Evolutionary conservation across 2,329 filamentous ascomycete genomes (phyloP).

Genomic region (Aschersonia sp.): DNA sequence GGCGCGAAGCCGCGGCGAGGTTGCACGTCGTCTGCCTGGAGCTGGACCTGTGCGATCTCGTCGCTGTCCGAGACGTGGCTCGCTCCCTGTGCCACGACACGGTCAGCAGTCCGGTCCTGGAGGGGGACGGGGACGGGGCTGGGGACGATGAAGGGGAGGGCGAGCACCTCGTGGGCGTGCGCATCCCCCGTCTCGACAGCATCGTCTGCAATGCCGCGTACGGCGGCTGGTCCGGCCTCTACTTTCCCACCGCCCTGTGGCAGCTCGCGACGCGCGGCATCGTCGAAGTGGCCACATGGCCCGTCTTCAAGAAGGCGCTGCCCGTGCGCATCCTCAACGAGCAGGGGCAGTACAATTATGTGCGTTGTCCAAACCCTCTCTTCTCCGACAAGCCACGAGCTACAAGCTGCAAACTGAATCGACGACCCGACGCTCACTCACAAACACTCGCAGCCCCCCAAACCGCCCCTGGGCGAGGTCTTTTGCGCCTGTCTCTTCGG

Average conservation of each 20-base stretch:
- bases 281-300: conserved; percentile 58
- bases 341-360: conserved; percentile 19
- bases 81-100: conserved; percentile 27
- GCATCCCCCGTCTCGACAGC: conserved; percentile 59
- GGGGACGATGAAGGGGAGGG: conserved; percentile 5
- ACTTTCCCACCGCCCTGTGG: conserved; percentile 47
- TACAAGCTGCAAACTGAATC: not conserved
- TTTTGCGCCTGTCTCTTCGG: conserved; percentile 93
- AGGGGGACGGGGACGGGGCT: too few relatives aligned
- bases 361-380: conserved; percentile 7
- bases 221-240: conserved; percentile 69
- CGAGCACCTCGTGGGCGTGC: conserved; percentile 26
- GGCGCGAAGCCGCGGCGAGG: conserved; percentile 28
- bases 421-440: not conserved
- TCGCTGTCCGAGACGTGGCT: conserved; percentile 34
- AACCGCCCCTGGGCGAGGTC: conserved; percentile 57
- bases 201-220: conserved; percentile 81
- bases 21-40: conserved; percentile 45
- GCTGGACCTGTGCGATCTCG: conserved; percentile 46
- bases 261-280: conserved; percentile 43
- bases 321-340: conserved; percentile 29
- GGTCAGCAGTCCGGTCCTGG: conserved; percentile 27
- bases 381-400: not conserved
- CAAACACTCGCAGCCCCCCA: conserved; percentile 26
- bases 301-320: conserved; percentile 56